Evolutionary conservation across 1,284 basidiomycete species (phyloP).

Genomic region (Waitea zeae): DNA sequence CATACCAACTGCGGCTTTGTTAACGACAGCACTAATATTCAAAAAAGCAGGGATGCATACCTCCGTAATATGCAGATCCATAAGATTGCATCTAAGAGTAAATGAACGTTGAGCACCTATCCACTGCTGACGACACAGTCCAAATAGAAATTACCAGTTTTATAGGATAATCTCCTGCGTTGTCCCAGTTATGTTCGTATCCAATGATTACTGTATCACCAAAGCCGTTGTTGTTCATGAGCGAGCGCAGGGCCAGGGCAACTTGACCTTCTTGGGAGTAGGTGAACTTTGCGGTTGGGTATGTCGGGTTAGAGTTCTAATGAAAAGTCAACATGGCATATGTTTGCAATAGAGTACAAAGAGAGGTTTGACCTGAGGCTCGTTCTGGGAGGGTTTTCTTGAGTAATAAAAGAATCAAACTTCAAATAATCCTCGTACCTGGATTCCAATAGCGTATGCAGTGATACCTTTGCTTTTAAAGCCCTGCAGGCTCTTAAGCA

Average conservation of each 20-base stretch:
- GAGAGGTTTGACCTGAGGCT: not conserved
- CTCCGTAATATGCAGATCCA: too few relatives aligned
- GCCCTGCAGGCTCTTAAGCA: conserved; percentile 19
- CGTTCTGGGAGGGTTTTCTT: not conserved
- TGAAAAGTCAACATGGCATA: too few relatives aligned
- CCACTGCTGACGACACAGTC: too few relatives aligned
- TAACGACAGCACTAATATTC: too few relatives aligned
- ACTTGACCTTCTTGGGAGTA: conserved; percentile 23
- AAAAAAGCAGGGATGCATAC: too few relatives aligned
- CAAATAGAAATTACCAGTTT: too few relatives aligned
- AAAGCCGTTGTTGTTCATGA: conserved; percentile 28
- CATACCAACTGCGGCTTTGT: too few relatives aligned
- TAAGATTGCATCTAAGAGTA: too few relatives aligned
- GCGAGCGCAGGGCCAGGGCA: conserved; percentile 20
- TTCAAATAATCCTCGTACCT: too few relatives aligned
- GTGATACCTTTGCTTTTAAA: conserved; percentile 23
- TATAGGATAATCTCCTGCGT: conserved; percentile 28
- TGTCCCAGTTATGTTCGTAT: conserved; percentile 14
- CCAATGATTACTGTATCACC: conserved; percentile 12
- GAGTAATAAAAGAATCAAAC: too few relatives aligned
- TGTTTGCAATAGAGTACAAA: conserved; percentile 10
- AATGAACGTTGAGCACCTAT: too few relatives aligned
- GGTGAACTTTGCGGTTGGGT: conserved; percentile 24
- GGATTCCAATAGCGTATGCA: conserved; percentile 25
- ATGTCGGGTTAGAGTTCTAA: conserved; percentile 23